phyloP scores from a whole-genome alignment of 495 filamentous ascomycete genomes.

The Hypomontagnella submonticulosa region DNA sequence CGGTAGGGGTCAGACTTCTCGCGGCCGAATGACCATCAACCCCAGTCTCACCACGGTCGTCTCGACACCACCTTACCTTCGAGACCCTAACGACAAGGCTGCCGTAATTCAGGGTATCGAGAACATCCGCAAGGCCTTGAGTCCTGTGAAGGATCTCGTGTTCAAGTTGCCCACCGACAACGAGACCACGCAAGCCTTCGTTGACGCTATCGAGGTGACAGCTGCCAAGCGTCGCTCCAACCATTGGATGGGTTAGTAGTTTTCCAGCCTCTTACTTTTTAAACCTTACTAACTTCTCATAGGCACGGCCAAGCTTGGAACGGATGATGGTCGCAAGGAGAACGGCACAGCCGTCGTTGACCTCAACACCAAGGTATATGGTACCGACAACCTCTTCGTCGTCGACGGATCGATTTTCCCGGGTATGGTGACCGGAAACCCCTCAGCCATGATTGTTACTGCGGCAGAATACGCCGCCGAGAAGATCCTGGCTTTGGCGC shows the following conservation, averaged over 20 bases:
- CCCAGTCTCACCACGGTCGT: conserved; percentile 64
- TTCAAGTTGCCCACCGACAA: conserved; percentile 64
- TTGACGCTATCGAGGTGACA: conserved; percentile 62
- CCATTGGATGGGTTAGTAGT: conserved; percentile 70
- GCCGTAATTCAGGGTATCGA: conserved; percentile 65
- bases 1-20: conserved; percentile 70
- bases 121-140: conserved; percentile 66
- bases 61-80: conserved; percentile 65
- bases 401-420: conserved; percentile 73
- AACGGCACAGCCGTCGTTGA: conserved; percentile 78
- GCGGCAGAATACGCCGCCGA: conserved; percentile 67
- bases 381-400: conserved; percentile 75
- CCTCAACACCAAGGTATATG: conserved; percentile 74
- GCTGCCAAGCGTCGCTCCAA: conserved; percentile 69
- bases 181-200: conserved; percentile 63
- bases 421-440: conserved; percentile 69
- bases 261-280: background rate
- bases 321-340: conserved; percentile 68
- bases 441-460: conserved; percentile 67
- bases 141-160: conserved; percentile 61
- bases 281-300: conserved; percentile 41
- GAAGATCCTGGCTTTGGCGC: conserved; percentile 52
- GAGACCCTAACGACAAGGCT: conserved; percentile 63
- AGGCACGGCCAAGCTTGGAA: conserved; percentile 70
- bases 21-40: conserved; percentile 71